Evolutionary conservation across 257 asterid genomes (phyloP), one percentile per base, ranked within the genome.

Genomic region (Gentiana dahurica): DNA sequence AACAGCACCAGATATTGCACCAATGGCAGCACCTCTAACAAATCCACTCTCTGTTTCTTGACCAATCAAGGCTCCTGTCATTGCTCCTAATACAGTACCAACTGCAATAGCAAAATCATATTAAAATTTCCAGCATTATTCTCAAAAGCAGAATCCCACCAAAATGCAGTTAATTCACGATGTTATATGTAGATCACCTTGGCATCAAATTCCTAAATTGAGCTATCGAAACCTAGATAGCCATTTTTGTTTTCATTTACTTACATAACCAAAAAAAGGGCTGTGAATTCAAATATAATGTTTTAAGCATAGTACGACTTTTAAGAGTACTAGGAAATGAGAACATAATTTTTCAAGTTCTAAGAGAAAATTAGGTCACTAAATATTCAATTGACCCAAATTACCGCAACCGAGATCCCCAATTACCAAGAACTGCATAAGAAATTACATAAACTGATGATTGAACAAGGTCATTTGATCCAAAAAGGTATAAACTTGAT

Each of bases 1-100:
- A 75, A 92, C 97, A 62, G 95, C 98, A 47, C 98, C 97, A 4
- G 98, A 88, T 56, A 92, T 92, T 54, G 98, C 98, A 58, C 98
- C 98, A 11, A 88, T 90, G 0, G 94, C 94, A 65, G 98, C 97
- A 55, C 98, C 98, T 72, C 98, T 81, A 53, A 92, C 80, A 63
- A 92, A 92, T 33, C 97, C 95, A 53, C 98, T 92, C 66, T 92
- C 97, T 1, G 97, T 88, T 60, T 92, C 98, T 76, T 92, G 97
- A 44, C 98, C 98, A 45, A 92, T 92, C 74, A 92, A 68, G 8
- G 97, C 98, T 59, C 98, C 97, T 0, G 98, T 92, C 79, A 92
- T 70, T 38, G 98, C 98, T 61, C 98, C 98, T 65, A 92, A 69
- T 53, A 92, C 80, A 38, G 94, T 85, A 44, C 98, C 98, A 64